A percentile compares a stretch with the other conserved stretches of the same genome.
Evolutionary conservation across 75 land plant species (phyloP).

Genomic region (Ceratopteris richardii): DNA sequence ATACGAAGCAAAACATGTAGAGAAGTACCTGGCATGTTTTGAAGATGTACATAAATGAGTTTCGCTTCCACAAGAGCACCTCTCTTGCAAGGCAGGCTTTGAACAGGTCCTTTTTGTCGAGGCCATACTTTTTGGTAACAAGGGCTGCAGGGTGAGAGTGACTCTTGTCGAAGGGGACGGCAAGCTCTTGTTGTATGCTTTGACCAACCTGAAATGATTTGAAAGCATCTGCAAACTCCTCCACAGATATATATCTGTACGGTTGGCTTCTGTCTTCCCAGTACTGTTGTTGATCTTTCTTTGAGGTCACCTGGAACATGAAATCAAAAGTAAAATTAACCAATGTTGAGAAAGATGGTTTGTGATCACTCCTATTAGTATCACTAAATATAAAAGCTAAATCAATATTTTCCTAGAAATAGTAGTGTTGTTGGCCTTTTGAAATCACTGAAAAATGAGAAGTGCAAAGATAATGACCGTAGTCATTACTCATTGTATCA

Average conservation of each 20-base stretch:
- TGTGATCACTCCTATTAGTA: no score
- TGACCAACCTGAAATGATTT: slow-evolving; percentile 43
- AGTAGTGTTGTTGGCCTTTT: slow-evolving; percentile 18
- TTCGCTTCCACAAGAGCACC: slow-evolving; percentile 59
- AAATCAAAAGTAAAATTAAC: background rate
- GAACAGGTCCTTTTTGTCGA: slow-evolving; percentile 49
- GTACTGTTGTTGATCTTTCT: slow-evolving; percentile 86
- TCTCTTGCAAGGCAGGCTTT: slow-evolving; percentile 68
- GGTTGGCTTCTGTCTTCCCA: slow-evolving; percentile 48
- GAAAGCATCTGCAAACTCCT: slow-evolving; percentile 51
- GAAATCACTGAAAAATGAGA: slow-evolving; percentile 16
- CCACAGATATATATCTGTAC: slow-evolving; percentile 48
- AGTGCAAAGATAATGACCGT: slow-evolving; percentile 22
- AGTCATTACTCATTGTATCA: slow-evolving; percentile 20
- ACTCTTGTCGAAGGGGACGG: slow-evolving; percentile 52
- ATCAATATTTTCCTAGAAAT: background rate
- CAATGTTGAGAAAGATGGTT: no score
- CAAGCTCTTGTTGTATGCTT: slow-evolving; percentile 33
- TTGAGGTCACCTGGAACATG: slow-evolving; percentile 47
- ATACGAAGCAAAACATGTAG: no score
- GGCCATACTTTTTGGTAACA: slow-evolving; percentile 50
- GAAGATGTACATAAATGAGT: slow-evolving; percentile 62
- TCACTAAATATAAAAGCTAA: slow-evolving; percentile 1
- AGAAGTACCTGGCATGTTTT: slow-evolving; percentile 39
- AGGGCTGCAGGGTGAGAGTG: slow-evolving; percentile 67